Percentiles rank a stretch among this genome's conserved stretches.
Evolutionary conservation across 306 rosid genomes (phyloP).

Genomic region (Pyrus bretschneideri): DNA sequence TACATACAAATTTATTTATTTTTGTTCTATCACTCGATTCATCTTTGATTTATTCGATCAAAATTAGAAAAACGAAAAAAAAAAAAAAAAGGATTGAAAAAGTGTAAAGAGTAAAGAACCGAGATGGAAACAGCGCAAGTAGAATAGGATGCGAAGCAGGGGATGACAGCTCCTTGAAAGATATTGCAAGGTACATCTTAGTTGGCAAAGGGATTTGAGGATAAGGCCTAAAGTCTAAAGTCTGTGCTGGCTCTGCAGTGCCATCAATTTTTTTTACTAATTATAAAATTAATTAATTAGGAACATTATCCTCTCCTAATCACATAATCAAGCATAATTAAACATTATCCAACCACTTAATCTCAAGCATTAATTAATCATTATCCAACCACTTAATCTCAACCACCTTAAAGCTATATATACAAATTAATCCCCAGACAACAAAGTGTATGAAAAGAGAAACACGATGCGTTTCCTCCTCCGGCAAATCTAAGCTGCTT

Average conservation of each 20-base stretch:
- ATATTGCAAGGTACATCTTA: not conserved
- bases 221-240: slow-evolving; percentile 22
- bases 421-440: not conserved
- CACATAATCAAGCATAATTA: not conserved
- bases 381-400: not conserved
- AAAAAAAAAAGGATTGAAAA: not conserved
- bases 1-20: too few species aligned
- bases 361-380: not conserved
- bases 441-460: too few species aligned
- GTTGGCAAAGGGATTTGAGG: slow-evolving; percentile 32
- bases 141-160: slow-evolving; percentile 5
- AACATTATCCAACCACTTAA: not conserved
- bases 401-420: not conserved
- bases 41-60: too few species aligned
- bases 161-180: slow-evolving; percentile 19
- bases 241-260: not conserved
- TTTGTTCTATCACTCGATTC: too few species aligned
- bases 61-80: too few species aligned
- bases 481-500: not conserved
- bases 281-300: not conserved
- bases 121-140: not conserved
- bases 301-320: slow-evolving; percentile 1
- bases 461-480: not conserved
- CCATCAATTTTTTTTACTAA: not conserved
- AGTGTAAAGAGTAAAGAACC: not conserved